These are phyloP conservation scores for Ephemerocybe angulata DNA, from an alignment of 768 basidiomycete genomes.

Conservation along the genomic window DNA sequence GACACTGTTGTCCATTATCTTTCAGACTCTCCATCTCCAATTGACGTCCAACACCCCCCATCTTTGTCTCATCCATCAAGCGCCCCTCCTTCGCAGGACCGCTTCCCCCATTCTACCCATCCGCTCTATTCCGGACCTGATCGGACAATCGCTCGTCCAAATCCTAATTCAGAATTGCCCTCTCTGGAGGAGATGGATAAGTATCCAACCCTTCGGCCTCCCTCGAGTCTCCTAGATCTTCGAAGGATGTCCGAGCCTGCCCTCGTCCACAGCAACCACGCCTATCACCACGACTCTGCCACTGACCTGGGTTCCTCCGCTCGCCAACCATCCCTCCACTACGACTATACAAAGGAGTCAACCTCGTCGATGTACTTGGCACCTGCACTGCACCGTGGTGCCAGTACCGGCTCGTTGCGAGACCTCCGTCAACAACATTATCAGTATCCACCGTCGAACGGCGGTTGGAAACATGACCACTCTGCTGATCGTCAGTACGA, in stretches of 20 bases:
- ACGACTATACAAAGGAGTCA: constrained; percentile 35
- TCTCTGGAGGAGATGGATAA: constrained; percentile 32
- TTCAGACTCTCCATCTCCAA: constrained; percentile 44
- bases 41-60: constrained; percentile 34
- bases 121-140: constrained; percentile 41
- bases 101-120: constrained; percentile 40
- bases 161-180: constrained; percentile 37
- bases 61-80: constrained; percentile 38
- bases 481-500: constrained; percentile 26
- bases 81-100: constrained; percentile 42
- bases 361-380: constrained; percentile 34
- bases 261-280: constrained; percentile 35
- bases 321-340: constrained; percentile 33
- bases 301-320: constrained; percentile 25
- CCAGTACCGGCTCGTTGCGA: constrained; percentile 42
- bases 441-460: constrained; percentile 29
- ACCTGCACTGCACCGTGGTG: constrained; percentile 43
- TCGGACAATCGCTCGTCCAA: constrained; percentile 30
- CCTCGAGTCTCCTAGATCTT: constrained; percentile 44
- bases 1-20: constrained; percentile 24
- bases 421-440: constrained; percentile 39
- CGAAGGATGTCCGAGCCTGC: constrained; percentile 70
- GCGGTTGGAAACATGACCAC: constrained; percentile 38
- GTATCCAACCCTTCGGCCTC: constrained; percentile 32
- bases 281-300: constrained; percentile 35